Percentiles rank a stretch among this genome's conserved stretches.
Evolutionary conservation across 768 basidiomycete genomes (phyloP).

Genomic region (Saitozyma sp.): DNA sequence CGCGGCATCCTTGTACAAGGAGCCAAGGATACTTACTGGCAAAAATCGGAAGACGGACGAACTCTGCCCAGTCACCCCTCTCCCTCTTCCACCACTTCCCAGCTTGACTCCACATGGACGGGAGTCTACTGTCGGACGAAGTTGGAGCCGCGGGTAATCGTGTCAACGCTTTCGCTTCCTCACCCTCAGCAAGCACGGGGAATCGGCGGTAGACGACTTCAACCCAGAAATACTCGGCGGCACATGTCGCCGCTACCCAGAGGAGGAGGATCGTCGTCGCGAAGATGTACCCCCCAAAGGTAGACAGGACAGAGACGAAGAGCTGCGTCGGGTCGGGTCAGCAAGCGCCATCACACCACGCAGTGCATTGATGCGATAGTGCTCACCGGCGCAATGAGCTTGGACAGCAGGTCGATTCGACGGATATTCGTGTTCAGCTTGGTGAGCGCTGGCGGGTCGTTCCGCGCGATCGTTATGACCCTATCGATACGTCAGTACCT

Average conservation of each 20-base stretch:
- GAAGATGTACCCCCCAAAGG: constrained; percentile 28
- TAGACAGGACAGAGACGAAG: constrained; percentile 45
- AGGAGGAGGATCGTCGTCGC: constrained; percentile 26
- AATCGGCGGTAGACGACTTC: constrained; percentile 43
- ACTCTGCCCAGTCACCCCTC: constrained; percentile 40
- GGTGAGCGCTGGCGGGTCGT: constrained; percentile 26
- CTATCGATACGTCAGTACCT: constrained; percentile 13
- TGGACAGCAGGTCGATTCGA: constrained; percentile 43
- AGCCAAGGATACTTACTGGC: constrained; percentile 28
- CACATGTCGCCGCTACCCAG: constrained; percentile 24
- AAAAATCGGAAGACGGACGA: constrained; percentile 46
- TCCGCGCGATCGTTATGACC: constrained; percentile 46
- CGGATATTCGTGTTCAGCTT: constrained; percentile 46
- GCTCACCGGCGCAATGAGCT: constrained; percentile 37
- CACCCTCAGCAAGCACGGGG: constrained; percentile 27
- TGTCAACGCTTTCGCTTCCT: not conserved
- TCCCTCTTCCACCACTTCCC: constrained; percentile 7
- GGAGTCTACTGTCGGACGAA: too few species aligned
- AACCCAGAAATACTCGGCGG: constrained; percentile 46
- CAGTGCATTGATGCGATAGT: not conserved
- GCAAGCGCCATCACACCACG: not conserved
- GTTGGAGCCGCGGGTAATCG: too few species aligned
- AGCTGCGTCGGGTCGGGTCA: constrained; percentile 21
- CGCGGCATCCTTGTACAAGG: not conserved
- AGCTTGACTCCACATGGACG: too few species aligned